phyloP scores from a whole-genome alignment of 805 yeast species.

The Metschnikowia picachoensis region DNA sequence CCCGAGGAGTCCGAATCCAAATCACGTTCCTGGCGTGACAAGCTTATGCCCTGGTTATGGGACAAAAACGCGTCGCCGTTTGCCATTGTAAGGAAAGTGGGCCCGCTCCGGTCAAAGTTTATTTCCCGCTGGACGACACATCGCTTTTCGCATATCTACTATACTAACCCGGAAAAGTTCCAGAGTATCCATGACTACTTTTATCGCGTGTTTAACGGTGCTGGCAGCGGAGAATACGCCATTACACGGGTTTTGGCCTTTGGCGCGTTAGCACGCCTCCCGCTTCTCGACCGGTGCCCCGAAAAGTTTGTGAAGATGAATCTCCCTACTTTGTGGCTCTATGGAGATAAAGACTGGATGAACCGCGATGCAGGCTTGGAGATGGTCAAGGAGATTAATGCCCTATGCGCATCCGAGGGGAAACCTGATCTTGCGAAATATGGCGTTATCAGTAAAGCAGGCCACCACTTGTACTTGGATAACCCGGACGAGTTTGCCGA shows the following conservation, averaged over 20 bases:
- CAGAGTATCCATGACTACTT: slow-evolving; percentile 51
- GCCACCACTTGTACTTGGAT: slow-evolving; percentile 55
- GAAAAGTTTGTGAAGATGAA: slow-evolving; percentile 35
- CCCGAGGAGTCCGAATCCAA: slow-evolving; percentile 7
- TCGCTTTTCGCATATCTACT: slow-evolving; percentile 41
- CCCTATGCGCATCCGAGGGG: slow-evolving; percentile 8
- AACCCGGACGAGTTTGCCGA: slow-evolving; percentile 38
- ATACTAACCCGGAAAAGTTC: slow-evolving; percentile 28
- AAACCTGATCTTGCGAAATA: slow-evolving; percentile 19
- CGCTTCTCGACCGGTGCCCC: slow-evolving; percentile 51
- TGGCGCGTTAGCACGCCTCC: slow-evolving; percentile 55
- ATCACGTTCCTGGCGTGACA: slow-evolving; percentile 14
- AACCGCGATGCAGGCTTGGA: slow-evolving; percentile 52
- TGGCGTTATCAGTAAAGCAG: slow-evolving; percentile 39
- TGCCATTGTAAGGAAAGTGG: slow-evolving; percentile 43
- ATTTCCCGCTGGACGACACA: slow-evolving; percentile 52
- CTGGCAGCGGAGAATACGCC: slow-evolving; percentile 64
- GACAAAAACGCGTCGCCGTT: slow-evolving; percentile 53
- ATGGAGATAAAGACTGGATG: slow-evolving; percentile 75
- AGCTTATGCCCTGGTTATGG: slow-evolving; percentile 42
- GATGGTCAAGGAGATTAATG: slow-evolving; percentile 23
- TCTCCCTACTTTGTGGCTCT: slow-evolving; percentile 54
- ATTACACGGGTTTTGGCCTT: slow-evolving; percentile 57
- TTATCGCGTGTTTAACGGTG: slow-evolving; percentile 48
- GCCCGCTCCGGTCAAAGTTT: slow-evolving; percentile 52